Conservation (phyloP, 345 rosid species). For the Pelargonium nanum region DNA sequence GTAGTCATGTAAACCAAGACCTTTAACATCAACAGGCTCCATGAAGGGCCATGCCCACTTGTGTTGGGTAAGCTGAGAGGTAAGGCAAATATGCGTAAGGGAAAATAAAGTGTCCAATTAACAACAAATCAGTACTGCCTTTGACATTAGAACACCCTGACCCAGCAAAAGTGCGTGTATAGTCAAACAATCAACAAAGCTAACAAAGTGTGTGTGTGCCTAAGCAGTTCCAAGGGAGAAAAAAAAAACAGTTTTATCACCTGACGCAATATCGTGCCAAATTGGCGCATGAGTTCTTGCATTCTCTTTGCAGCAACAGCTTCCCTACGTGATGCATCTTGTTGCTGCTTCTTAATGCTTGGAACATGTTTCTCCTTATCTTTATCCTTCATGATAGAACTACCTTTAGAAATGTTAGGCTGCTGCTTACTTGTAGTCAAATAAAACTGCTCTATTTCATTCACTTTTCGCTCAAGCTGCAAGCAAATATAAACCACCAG, state of each 20-base stretch:
- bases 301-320: slow-evolving; percentile 81
- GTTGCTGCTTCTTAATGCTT: slow-evolving; percentile 57
- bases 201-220: neutral
- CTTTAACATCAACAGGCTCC: slow-evolving; percentile 86
- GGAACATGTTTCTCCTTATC: slow-evolving; percentile 44
- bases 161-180: no score
- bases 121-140: no score
- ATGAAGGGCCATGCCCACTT: slow-evolving; percentile 81
- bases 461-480: slow-evolving; percentile 68
- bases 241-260: slow-evolving; percentile 12
- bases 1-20: slow-evolving; percentile 82
- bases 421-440: slow-evolving; percentile 26
- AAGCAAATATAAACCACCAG: slow-evolving; percentile 6
- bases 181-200: neutral
- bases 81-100: slow-evolving; percentile 4
- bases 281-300: slow-evolving; percentile 87
- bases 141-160: no score
- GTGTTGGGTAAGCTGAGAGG: slow-evolving; percentile 69
- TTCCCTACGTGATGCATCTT: slow-evolving; percentile 54
- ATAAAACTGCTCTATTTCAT: slow-evolving; percentile 58
- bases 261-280: slow-evolving; percentile 60
- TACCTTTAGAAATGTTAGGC: slow-evolving; percentile 32
- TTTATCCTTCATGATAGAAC: slow-evolving; percentile 38
- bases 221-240: neutral
- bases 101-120: neutral